Percentiles rank a stretch among this genome's conserved stretches.
Conservation (phyloP, 164 flowering plant genomes). For the Taxillus chinensis region DNA sequence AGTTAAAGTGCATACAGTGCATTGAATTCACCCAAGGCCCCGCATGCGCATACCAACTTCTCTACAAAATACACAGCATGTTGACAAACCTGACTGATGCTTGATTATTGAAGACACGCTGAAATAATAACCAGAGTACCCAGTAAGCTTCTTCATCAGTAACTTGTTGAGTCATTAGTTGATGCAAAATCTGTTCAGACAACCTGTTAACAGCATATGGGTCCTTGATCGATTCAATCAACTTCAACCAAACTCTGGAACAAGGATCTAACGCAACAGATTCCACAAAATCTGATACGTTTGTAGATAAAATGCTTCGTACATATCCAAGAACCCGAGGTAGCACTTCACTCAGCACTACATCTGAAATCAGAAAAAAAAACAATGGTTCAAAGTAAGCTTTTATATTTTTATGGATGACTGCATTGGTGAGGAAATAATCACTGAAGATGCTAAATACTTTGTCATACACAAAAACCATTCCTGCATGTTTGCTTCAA, state of each 20-base stretch:
- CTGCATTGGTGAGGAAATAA: not conserved
- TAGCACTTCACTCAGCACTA: conserved; percentile 47
- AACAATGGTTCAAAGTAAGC: not conserved
- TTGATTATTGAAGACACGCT: conserved; percentile 28
- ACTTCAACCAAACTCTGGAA: conserved; percentile 48
- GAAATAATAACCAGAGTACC: conserved; percentile 69
- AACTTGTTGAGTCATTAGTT: conserved; percentile 35
- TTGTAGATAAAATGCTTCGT: conserved; percentile 23
- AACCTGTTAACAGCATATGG: conserved; percentile 69
- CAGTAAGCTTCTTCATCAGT: conserved; percentile 80
- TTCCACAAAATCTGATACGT: conserved; percentile 13
- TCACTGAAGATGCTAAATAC: too few species aligned
- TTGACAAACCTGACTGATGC: conserved; percentile 39
- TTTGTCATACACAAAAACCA: too few species aligned
- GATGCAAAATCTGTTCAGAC: conserved; percentile 66
- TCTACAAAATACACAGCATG: too few species aligned
- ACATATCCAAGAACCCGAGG: conserved; percentile 48
- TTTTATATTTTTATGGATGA: not conserved
- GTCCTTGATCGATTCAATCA: conserved; percentile 68
- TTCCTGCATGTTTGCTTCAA: too few species aligned
- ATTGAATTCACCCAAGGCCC: too few species aligned
- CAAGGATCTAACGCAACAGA: conserved; percentile 34
- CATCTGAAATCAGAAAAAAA: conserved; percentile 40
- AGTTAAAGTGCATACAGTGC: too few species aligned
- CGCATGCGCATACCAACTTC: too few species aligned